Percentiles rank a stretch among this genome's conserved stretches.
These are phyloP conservation scores for Dactylonectria macrodidyma DNA, from an alignment of 2,329 filamentous ascomycete genomes.

Conservation along the genomic window DNA sequence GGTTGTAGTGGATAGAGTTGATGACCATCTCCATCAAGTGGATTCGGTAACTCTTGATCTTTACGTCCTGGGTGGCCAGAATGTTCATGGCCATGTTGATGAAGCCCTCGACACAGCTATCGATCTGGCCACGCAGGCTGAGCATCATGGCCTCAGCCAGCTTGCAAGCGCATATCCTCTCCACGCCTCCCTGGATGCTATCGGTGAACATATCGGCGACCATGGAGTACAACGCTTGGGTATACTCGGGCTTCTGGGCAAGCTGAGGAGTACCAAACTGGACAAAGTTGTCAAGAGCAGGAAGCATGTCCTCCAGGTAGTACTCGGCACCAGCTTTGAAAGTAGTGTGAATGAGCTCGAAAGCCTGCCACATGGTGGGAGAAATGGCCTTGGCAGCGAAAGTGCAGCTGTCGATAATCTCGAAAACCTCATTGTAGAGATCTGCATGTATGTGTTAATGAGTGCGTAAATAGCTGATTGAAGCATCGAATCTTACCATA, in stretches of 20 bases:
- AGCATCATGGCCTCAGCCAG: conserved; percentile 98
- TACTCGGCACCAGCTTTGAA: conserved; percentile 98
- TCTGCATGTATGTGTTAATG: conserved; percentile 64
- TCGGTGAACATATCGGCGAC: conserved; percentile 95
- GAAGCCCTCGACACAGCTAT: conserved; percentile 90
- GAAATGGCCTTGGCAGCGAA: conserved; percentile 98
- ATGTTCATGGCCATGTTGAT: conserved; percentile 90
- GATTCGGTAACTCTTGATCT: conserved; percentile 93
- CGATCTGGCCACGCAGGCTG: conserved; percentile 89
- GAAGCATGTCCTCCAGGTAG: conserved; percentile 98
- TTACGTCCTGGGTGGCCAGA: conserved; percentile 81
- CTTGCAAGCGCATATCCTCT: conserved; percentile 97
- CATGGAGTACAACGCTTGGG: conserved; percentile 93
- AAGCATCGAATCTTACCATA: conserved; percentile 75
- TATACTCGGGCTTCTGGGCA: conserved; percentile 86
- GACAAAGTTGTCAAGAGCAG: conserved; percentile 97
- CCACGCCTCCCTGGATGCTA: conserved; percentile 91
- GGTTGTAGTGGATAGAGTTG: conserved; percentile 98
- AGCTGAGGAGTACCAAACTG: conserved; percentile 89
- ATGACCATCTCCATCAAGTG: conserved; percentile 99
- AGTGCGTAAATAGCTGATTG: conserved; percentile 15
- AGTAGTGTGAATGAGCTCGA: conserved; percentile 95
- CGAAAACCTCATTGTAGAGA: conserved; percentile 97
- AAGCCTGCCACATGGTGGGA: conserved; percentile 97
- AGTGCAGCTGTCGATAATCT: conserved; percentile 99